Conservation (phyloP, 306 rosid genomes). For the Benincasa hispida region DNA sequence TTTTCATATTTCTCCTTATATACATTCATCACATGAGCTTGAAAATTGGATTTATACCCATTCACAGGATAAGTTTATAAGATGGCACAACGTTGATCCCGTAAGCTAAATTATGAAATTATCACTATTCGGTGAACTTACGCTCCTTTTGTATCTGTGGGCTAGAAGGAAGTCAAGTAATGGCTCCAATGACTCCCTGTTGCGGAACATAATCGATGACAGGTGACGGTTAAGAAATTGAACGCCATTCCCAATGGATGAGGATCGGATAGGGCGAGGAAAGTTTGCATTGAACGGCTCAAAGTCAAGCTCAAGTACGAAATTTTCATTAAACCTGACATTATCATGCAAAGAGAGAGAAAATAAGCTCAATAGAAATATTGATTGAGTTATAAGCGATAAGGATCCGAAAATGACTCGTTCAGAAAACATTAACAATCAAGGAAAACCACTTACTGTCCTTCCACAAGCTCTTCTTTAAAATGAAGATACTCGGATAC, state of each 20-base stretch:
- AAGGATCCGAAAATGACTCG: not conserved
- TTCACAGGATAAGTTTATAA: not conserved
- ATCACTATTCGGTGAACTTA: slow-evolving; percentile 24
- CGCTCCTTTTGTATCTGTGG: slow-evolving; percentile 66
- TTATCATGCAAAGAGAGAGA: not conserved
- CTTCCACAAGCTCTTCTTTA: slow-evolving; percentile 80
- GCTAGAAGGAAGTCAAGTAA: slow-evolving; percentile 80
- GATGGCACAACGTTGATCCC: not conserved
- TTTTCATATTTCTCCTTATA: not conserved
- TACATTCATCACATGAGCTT: not conserved
- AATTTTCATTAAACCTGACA: slow-evolving; percentile 27
- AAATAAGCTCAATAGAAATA: slow-evolving; percentile 1
- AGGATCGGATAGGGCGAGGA: slow-evolving; percentile 76
- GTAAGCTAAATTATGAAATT: not conserved
- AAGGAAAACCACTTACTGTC: slow-evolving; percentile 28
- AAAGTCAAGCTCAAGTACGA: slow-evolving; percentile 71
- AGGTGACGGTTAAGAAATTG: slow-evolving; percentile 95
- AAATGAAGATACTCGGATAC: slow-evolving; percentile 75
- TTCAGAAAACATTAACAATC: not conserved
- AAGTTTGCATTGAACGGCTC: slow-evolving; percentile 87
- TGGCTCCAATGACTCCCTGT: slow-evolving; percentile 69
- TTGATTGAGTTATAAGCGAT: not conserved
- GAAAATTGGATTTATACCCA: not conserved
- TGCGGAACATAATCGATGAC: slow-evolving; percentile 74
- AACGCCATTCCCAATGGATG: slow-evolving; percentile 96